Base-by-base conservation (phyloP, 1,284 basidiomycete genomes). In the Apiotrichum gamsii region DNA sequence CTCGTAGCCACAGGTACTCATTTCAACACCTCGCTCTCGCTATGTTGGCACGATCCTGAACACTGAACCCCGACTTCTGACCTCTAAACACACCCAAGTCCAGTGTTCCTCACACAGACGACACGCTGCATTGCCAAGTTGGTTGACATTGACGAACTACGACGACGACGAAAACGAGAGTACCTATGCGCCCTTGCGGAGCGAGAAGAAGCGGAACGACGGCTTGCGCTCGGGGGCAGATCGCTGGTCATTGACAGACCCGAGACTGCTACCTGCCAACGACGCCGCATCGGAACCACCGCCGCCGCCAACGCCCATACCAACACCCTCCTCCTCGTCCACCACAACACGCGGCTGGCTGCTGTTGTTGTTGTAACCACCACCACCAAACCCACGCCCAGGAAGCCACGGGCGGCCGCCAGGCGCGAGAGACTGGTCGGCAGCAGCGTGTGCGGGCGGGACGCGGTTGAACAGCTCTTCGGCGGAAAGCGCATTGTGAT, bases 151-250 rank as follows among this genome's bases (percentile, higher is more conserved):
- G n/a, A n/a, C n/a, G n/a, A n/a, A n/a, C n/a, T n/a, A n/a, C n/a
- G n/a, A n/a, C n/a, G n/a, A n/a, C n/a, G n/a, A n/a, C n/a, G n/a
- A n/a, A n/a, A n/a, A n/a, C n/a, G n/a, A n/a, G n/a, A n/a, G n/a
- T n/a, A 25, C 23, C 23, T 34, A 43, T 23, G 45, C 39, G 24
- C 58, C 51, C 51, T 65, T 67, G 30, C 65, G 57, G 8, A 70
- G 52, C 31, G 63, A 65, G 54, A 70, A 70, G 56, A 70, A 70
- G 32, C 65, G 55, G 56, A 65, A 68, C 43, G 48, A 50, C 30
- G 57, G 49, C 52, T 64, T 65, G 50, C 57, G 60, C 39, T 58
- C 61, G 11, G 55, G 36, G 25, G 35, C 38, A 11, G 29, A 23
- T 6, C 44, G 39, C 11, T 50, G 50, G 41, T 43, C 54, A 14